phyloP scores from a whole-genome alignment of 148 eudicot genomes.

The Diospyros kaki region DNA sequence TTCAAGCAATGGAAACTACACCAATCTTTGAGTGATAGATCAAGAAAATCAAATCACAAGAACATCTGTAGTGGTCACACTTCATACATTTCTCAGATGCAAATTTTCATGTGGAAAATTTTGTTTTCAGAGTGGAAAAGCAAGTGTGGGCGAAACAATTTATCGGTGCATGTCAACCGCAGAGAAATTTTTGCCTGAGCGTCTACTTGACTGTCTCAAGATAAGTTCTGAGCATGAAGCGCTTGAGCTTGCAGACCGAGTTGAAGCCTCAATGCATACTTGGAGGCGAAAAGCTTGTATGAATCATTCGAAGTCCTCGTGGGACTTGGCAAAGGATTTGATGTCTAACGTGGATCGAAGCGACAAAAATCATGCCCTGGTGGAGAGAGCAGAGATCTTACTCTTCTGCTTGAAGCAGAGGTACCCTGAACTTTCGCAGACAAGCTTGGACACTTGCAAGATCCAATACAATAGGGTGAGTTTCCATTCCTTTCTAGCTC shows the following conservation, averaged over 20 bases:
- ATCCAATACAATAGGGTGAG: conserved; percentile 81
- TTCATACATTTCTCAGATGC: too few species aligned
- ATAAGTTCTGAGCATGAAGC: conserved; percentile 89
- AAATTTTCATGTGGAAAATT: too few species aligned
- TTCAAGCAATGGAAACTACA: too few species aligned
- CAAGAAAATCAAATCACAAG: too few species aligned
- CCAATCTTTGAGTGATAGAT: too few species aligned
- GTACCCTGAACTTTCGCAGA: conserved; percentile 91
- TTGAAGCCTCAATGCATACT: conserved; percentile 79
- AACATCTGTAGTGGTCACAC: too few species aligned
- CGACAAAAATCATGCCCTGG: conserved; percentile 72
- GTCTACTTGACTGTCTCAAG: conserved; percentile 60
- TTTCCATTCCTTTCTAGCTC: too few species aligned
- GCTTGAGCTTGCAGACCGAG: conserved; percentile 82
- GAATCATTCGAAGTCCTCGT: conserved; percentile 65
- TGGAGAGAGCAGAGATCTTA: conserved; percentile 69
- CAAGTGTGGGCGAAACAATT: conserved; percentile 74
- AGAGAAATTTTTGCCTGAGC: conserved; percentile 74
- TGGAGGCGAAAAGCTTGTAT: conserved; percentile 79
- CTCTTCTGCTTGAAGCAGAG: conserved; percentile 75
- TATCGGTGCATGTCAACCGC: conserved; percentile 64
- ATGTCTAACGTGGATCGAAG: conserved; percentile 53
- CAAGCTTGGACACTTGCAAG: conserved; percentile 88
- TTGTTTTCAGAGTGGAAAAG: conserved; percentile 69
- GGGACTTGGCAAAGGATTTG: conserved; percentile 67